Evolutionary conservation across 1,139 yeast species (phyloP).

Genomic region (Candida albicans): DNA sequence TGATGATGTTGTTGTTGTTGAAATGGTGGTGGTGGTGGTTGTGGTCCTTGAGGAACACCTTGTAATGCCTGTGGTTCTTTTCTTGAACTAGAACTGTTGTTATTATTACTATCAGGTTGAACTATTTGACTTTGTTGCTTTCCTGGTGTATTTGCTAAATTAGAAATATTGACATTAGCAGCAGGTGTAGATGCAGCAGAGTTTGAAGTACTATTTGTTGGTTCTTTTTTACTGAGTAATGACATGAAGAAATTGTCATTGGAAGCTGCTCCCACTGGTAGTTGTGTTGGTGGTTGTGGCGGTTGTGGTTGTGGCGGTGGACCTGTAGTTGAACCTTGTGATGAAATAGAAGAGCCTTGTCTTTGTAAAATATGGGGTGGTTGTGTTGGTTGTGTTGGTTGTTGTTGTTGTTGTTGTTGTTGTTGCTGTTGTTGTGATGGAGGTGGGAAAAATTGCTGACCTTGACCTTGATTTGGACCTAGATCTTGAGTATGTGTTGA

Average conservation of each 20-base stretch:
- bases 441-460: slow-evolving; percentile 11
- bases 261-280: slow-evolving; percentile 1
- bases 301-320: slow-evolving; percentile 9
- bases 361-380: slow-evolving; percentile 7
- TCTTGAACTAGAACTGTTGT: background rate
- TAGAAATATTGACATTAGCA: slow-evolving; percentile 5
- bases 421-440: slow-evolving; percentile 6
- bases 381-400: slow-evolving; percentile 4
- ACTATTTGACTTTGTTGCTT: slow-evolving; percentile 6
- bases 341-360: slow-evolving; percentile 6
- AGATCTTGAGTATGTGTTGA: slow-evolving; percentile 5
- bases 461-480: slow-evolving; percentile 4
- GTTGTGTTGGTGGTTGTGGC: too few species aligned
- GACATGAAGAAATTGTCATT: slow-evolving; percentile 59
- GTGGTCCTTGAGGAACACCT: slow-evolving; percentile 14
- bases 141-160: slow-evolving; percentile 8
- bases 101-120: background rate
- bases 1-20: slow-evolving; percentile 11
- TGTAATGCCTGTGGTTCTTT: background rate
- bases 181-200: slow-evolving; percentile 13
- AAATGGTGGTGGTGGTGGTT: slow-evolving; percentile 8
- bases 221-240: slow-evolving; percentile 41
- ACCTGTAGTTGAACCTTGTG: slow-evolving; percentile 9
- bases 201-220: slow-evolving; percentile 7
- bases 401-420: slow-evolving; percentile 7